A percentile compares a stretch with the other conserved stretches of the same genome.
phyloP scores from a whole-genome alignment of 1,284 basidiomycete species.

The Sanghuangporus sanghuang region DNA sequence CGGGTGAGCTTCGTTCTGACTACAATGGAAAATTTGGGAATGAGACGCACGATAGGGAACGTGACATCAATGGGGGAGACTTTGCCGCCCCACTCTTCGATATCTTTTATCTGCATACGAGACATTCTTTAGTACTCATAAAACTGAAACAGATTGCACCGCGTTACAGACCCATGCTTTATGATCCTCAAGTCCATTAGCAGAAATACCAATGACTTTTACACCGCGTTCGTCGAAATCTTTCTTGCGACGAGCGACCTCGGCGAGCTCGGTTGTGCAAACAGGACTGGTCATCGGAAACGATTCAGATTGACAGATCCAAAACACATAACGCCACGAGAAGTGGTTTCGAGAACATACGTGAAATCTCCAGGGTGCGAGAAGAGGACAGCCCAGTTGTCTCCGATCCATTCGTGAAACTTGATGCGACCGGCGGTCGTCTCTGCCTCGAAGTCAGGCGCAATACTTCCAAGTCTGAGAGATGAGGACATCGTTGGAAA shows the following conservation, averaged over 20 bases:
- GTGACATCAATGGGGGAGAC: slow-evolving; percentile 66
- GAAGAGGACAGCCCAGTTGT: slow-evolving; percentile 68
- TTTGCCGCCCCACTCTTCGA: slow-evolving; percentile 74
- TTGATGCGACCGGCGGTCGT: slow-evolving; percentile 75
- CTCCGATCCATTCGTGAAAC: slow-evolving; percentile 90
- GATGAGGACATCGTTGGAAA: slow-evolving; percentile 7
- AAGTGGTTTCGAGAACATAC: not conserved
- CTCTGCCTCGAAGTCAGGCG: slow-evolving; percentile 80
- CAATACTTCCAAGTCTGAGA: slow-evolving; percentile 72
- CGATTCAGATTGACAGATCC: slow-evolving; percentile 36
- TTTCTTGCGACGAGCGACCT: slow-evolving; percentile 80
- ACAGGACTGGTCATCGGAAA: slow-evolving; percentile 82
- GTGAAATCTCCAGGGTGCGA: slow-evolving; percentile 18
- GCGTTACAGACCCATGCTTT: slow-evolving; percentile 65
- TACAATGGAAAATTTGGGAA: not conserved
- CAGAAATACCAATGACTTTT: slow-evolving; percentile 93
- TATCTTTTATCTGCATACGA: slow-evolving; percentile 50
- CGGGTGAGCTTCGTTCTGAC: slow-evolving; percentile 11
- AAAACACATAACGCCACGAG: not conserved
- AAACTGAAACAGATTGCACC: not conserved
- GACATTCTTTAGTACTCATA: not conserved
- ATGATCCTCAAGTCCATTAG: slow-evolving; percentile 87
- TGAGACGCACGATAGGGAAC: slow-evolving; percentile 80
- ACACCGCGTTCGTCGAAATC: slow-evolving; percentile 89
- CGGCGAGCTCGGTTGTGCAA: slow-evolving; percentile 96